These are phyloP conservation scores for Bjerkandera adusta DNA, from an alignment of 1,284 basidiomycete species.

Conservation along the genomic window DNA sequence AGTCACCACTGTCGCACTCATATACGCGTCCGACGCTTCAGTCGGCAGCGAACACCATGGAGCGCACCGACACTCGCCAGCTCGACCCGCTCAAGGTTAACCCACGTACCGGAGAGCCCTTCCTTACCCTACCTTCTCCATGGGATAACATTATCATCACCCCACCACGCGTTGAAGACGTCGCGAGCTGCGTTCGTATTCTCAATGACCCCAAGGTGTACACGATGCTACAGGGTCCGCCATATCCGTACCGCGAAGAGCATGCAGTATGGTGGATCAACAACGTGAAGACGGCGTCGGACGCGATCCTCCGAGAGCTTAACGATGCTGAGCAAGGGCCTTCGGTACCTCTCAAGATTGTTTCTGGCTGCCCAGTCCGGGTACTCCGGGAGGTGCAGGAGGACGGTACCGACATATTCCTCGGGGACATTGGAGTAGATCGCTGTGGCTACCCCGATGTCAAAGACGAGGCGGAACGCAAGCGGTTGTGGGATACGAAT, in stretches of 20 bases:
- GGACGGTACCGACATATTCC: conserved; percentile 44
- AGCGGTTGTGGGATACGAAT: conserved; percentile 37
- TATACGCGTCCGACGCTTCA: too few relatives aligned
- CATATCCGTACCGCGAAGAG: conserved; percentile 50
- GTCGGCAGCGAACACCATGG: too few relatives aligned
- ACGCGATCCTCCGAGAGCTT: conserved; percentile 37
- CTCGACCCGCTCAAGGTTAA: conserved; percentile 9
- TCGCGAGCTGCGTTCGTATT: conserved; percentile 28
- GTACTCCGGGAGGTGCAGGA: conserved; percentile 44
- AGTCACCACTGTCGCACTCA: too few relatives aligned
- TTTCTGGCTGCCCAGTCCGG: conserved; percentile 42
- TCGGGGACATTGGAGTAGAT: conserved; percentile 42
- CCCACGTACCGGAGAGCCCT: conserved; percentile 23
- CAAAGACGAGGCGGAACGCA: conserved; percentile 30
- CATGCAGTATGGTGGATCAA: conserved; percentile 36
- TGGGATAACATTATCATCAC: conserved; percentile 52
- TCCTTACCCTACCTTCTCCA: conserved; percentile 33
- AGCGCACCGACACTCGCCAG: too few relatives aligned
- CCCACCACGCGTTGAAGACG: conserved; percentile 46
- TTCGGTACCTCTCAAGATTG: conserved; percentile 26
- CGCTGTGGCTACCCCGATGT: conserved; percentile 36
- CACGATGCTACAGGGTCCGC: conserved; percentile 45
- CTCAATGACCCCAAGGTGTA: conserved; percentile 51
- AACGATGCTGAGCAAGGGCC: conserved; percentile 24
- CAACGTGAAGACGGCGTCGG: conserved; percentile 21